Percentiles rank a stretch among this genome's conserved stretches.
phyloP scores from a whole-genome alignment of 176 grass and related monocot species.

The Carex pumila region DNA sequence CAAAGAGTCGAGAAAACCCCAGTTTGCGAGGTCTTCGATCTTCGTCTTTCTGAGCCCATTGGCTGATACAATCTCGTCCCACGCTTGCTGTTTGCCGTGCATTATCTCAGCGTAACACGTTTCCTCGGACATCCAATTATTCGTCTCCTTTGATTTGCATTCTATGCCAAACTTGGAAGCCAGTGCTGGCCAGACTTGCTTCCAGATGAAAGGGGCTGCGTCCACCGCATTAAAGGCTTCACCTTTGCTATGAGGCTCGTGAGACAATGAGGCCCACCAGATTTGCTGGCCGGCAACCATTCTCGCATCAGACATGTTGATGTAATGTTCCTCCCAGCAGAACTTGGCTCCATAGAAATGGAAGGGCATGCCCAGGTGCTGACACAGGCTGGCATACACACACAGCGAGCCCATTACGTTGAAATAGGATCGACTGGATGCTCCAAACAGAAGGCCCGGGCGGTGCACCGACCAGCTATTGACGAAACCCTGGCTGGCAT shows the following conservation, averaged over 20 bases:
- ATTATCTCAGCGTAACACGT: conserved; percentile 10
- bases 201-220: conserved; percentile 23
- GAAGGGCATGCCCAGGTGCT: conserved; percentile 23
- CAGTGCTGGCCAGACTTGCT: conserved; percentile 29
- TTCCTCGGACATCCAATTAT: conserved; percentile 17
- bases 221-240: conserved; percentile 28
- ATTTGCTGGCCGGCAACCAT: conserved; percentile 17
- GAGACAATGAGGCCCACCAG: conserved; percentile 23
- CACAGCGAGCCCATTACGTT: conserved; percentile 24
- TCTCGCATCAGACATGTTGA: conserved; percentile 24
- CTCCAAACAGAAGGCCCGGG: conserved; percentile 24
- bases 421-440: conserved; percentile 22
- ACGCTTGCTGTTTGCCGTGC: conserved; percentile 13
- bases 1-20: conserved; percentile 26
- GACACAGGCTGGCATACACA: conserved; percentile 30
- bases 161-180: conserved; percentile 26
- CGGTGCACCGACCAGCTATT: conserved; percentile 34
- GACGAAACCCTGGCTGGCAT: not conserved
- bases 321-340: conserved; percentile 34
- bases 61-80: conserved; percentile 27
- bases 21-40: conserved; percentile 24
- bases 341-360: conserved; percentile 13
- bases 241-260: not conserved
- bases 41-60: conserved; percentile 3
- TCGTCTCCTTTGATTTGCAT: not conserved